Evolutionary conservation across 768 basidiomycete genomes (phyloP).

Genomic region (Phylloporus arenicola): DNA sequence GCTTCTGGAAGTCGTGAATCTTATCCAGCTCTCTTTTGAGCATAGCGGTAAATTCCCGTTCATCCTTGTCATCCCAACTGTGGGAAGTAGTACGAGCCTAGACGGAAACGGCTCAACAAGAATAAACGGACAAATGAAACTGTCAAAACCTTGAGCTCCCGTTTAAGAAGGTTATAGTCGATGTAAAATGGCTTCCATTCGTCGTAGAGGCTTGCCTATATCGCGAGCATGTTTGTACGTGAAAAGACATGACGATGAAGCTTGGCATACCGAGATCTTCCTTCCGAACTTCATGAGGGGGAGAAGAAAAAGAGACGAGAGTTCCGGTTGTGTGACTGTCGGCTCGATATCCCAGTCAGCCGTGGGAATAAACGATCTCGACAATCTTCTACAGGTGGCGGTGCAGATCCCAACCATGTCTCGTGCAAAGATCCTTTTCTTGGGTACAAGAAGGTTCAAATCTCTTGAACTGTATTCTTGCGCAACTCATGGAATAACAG

Average conservation of each 20-base stretch:
- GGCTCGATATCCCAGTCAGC: background rate
- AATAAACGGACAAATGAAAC: background rate
- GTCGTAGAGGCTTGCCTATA: constrained; percentile 73
- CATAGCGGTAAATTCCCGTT: constrained; percentile 72
- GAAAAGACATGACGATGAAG: background rate
- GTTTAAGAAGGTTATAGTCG: constrained; percentile 85
- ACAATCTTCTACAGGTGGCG: constrained; percentile 1
- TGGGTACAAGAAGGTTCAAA: constrained; percentile 62
- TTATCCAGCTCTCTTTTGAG: constrained; percentile 89
- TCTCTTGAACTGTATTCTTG: background rate
- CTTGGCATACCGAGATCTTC: constrained; percentile 57
- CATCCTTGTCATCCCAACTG: constrained; percentile 73
- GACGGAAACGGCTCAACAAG: background rate
- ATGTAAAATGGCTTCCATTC: constrained; percentile 92
- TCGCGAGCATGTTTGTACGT: background rate
- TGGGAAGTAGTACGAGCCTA: constrained; percentile 49
- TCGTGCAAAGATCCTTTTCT: constrained; percentile 65
- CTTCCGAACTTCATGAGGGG: constrained; percentile 74
- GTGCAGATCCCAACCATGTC: constrained; percentile 5
- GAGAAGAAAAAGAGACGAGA: background rate
- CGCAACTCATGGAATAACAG: constrained; percentile 34
- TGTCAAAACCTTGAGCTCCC: constrained; percentile 70
- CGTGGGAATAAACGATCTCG: constrained; percentile 8
- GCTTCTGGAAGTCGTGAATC: constrained; percentile 88
- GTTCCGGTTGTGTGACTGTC: background rate